phyloP scores from a whole-genome alignment of 306 rosid species.

The Cicer pinnatifidum region DNA sequence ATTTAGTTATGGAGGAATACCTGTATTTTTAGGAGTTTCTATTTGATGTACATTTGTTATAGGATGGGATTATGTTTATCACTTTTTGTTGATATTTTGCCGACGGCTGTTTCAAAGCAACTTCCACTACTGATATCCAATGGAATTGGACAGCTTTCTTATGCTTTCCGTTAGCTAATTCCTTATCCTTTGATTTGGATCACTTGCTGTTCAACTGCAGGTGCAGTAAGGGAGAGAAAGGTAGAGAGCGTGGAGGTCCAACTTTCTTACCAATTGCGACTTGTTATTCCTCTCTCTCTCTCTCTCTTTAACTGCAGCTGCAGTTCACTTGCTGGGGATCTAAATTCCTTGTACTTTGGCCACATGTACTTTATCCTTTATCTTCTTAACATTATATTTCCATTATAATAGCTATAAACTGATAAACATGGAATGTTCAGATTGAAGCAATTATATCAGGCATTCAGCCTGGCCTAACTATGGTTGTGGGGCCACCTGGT shows the following conservation, averaged over 20 bases:
- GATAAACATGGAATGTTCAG: constrained; percentile 48
- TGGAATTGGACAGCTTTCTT: constrained; percentile 3
- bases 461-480: constrained; percentile 94
- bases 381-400: constrained; percentile 3
- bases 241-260: constrained; percentile 5
- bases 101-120: constrained; percentile 11
- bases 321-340: constrained; percentile 11
- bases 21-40: constrained; percentile 3
- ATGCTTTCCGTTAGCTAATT: constrained; percentile 10
- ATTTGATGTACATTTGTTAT: constrained; percentile 11
- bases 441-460: constrained; percentile 92
- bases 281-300: constrained; percentile 14
- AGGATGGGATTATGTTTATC: constrained; percentile 11
- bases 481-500: constrained; percentile 99
- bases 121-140: constrained; percentile 18
- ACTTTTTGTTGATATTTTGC: constrained; percentile 27
- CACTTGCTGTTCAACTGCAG: constrained; percentile 16
- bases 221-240: constrained; percentile 8
- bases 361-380: not conserved
- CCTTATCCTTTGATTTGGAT: constrained; percentile 17
- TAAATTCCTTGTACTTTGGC: not conserved
- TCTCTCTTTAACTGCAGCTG: constrained; percentile 23
- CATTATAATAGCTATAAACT: constrained; percentile 4
- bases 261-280: not conserved
- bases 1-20: constrained; percentile 30